These are phyloP conservation scores for Chaetomium cochliodes DNA, from an alignment of 495 filamentous ascomycete species.

Conservation along the genomic window DNA sequence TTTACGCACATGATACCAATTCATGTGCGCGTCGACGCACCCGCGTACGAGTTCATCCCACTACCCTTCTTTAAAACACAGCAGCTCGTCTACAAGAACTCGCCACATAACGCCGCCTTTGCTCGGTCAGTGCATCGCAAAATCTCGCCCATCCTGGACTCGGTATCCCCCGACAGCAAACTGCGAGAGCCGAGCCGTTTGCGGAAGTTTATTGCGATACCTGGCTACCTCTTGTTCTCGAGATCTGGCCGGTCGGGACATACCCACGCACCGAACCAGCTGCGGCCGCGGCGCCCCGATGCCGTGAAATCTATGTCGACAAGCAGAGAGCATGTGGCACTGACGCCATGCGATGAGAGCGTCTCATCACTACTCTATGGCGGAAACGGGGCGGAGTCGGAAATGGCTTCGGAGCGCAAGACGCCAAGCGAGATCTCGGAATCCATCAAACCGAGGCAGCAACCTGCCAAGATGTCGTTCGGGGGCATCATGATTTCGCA, in stretches of 20 bases:
- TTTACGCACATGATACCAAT: conserved; percentile 49
- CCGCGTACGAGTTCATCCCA: conserved; percentile 45
- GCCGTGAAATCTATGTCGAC: conserved; percentile 15
- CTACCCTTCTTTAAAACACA: conserved; percentile 52
- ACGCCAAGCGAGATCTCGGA: no score
- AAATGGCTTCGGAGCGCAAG: neutral
- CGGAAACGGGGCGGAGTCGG: neutral
- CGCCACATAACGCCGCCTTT: conserved; percentile 45
- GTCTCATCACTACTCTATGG: conserved; percentile 22
- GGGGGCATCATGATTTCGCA: conserved; percentile 47
- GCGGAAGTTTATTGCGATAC: neutral
- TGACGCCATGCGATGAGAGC: conserved; percentile 22
- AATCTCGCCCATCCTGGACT: conserved; percentile 42
- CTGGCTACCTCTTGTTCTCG: neutral
- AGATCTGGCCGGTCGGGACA: neutral
- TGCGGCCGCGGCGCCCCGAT: conserved; percentile 8
- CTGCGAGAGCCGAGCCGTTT: conserved; percentile 12
- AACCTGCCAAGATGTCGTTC: conserved; percentile 21
- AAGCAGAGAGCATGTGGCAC: conserved; percentile 22
- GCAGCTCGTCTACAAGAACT: conserved; percentile 47
- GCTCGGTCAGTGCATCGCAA: conserved; percentile 47
- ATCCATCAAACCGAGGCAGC: neutral
- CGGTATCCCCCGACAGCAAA: conserved; percentile 29
- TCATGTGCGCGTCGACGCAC: conserved; percentile 35
- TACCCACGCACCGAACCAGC: neutral